phyloP scores from a whole-genome alignment of 805 yeast species.

The Nakazawaea wyomingensis region DNA sequence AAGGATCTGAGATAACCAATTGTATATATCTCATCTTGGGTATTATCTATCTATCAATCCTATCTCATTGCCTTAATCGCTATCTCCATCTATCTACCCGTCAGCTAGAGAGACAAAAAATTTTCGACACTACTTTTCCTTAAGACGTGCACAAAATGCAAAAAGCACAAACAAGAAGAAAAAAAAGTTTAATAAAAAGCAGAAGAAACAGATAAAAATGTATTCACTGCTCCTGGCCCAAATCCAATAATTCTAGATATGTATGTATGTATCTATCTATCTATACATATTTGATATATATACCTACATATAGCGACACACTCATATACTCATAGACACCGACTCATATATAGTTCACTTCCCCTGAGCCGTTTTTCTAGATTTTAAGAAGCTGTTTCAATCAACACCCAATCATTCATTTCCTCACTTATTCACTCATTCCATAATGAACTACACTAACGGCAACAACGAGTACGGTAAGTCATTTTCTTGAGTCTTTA shows the following conservation, averaged over 20 bases:
- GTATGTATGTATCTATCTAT: too few relatives aligned
- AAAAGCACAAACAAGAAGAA: too few relatives aligned
- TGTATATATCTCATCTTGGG: background rate
- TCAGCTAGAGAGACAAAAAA: background rate
- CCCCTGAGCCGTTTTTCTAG: background rate
- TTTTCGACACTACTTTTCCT: background rate
- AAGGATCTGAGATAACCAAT: slow-evolving; percentile 6
- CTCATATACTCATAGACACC: background rate
- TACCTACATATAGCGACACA: background rate
- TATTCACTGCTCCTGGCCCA: too few relatives aligned
- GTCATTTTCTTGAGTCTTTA: background rate
- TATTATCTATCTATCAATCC: too few relatives aligned
- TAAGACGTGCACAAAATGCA: background rate
- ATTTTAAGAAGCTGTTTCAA: too few relatives aligned
- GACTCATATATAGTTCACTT: background rate
- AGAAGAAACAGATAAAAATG: too few relatives aligned
- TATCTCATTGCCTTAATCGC: too few relatives aligned
- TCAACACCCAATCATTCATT: background rate
- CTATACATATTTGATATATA: background rate
- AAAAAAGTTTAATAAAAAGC: too few relatives aligned
- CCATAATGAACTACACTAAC: slow-evolving; percentile 2
- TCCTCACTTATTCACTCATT: background rate
- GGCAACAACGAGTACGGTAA: slow-evolving; percentile 1
- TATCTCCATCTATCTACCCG: too few relatives aligned
- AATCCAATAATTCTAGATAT: too few relatives aligned